Evolutionary conservation across 2,329 filamentous ascomycete species (phyloP).

Genomic region (Dactylellina drechsleri): DNA sequence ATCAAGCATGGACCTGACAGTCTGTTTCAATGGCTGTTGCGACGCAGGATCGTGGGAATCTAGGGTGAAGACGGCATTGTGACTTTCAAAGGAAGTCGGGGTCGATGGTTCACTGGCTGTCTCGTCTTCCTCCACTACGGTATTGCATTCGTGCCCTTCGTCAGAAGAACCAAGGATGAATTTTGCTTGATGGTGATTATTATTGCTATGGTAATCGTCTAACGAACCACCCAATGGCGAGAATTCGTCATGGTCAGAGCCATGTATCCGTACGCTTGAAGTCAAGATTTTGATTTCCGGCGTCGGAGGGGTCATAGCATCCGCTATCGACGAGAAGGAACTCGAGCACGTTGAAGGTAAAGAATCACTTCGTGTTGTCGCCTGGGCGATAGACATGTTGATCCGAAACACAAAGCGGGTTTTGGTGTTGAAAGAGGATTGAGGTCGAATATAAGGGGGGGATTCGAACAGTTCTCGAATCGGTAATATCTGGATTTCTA

Average conservation of each 20-base stretch:
- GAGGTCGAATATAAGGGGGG: not conserved
- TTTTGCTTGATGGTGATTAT: constrained; percentile 24
- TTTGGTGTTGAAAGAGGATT: constrained; percentile 5
- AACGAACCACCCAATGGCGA: constrained; percentile 40
- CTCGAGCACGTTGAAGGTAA: constrained; percentile 53
- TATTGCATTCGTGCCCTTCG: constrained; percentile 57
- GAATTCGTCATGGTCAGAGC: constrained; percentile 44
- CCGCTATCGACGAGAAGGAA: constrained; percentile 52
- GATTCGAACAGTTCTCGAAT: not conserved
- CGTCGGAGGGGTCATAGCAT: constrained; percentile 51
- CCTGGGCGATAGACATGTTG: constrained; percentile 47
- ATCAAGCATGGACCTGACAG: constrained; percentile 49
- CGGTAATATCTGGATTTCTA: too few relatives aligned
- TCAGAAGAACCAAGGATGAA: constrained; percentile 50
- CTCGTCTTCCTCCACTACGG: constrained; percentile 64
- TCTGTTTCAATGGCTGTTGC: constrained; percentile 25
- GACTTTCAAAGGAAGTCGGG: constrained; percentile 68
- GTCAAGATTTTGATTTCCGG: constrained; percentile 52
- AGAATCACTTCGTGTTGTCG: constrained; percentile 30
- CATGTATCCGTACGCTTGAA: constrained; percentile 44
- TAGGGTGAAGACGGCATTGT: constrained; percentile 67
- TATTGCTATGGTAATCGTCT: constrained; percentile 37
- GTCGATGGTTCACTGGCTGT: constrained; percentile 69
- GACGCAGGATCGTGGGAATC: constrained; percentile 37
- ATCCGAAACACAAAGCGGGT: constrained; percentile 1